Base-by-base conservation (phyloP, 139 green algal genomes). In the Picocystis salinarum region DNA sequence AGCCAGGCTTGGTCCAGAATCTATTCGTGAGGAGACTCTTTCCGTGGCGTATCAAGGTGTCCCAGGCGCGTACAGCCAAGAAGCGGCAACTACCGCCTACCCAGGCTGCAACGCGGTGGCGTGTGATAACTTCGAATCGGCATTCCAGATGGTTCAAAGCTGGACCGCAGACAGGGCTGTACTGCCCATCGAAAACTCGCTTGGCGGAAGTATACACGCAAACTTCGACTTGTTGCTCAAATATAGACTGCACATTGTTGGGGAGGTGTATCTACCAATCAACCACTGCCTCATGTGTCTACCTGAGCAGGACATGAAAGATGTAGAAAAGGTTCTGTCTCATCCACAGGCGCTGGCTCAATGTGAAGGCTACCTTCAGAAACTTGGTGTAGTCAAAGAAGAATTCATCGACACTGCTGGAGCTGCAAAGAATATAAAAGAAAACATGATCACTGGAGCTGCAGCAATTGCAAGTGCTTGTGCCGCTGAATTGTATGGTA, bases 271-370 rank as follows among this genome's bases (percentile, higher is more conserved):
- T 17, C 52, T 93, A 13, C 46, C 59, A 6, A 79, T 98, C 23
- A 74, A 85, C 51, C 88, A 98, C 71, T 98, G 86, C 57, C 67
- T 98, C 45, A 47, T 96, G 54, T 88, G 77, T 13, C 68, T 91
- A 34, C 81, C 83, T 4, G 88, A 85, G 3, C 73, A 71, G 0
- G 48, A 62, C 20, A 77, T 73, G 34, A 34, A 41, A 3, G 74
- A 94, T 34, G 42, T 98, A 28, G 76, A 53, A 23, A 55, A 74
- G 5, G 86, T 93, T 10, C 64, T 86, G 51, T 85, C 65, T 46
- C 87, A 98, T 54, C 81, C 79, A 3, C 85, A 94, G 65, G 82
- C 79, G n/a, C 53, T 82, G 10, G 69, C 65, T 0, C 77, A 89
- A 53, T 71, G 61, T 13, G 79, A 91, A 34, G 61, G 53, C 19